These are phyloP conservation scores for Botrytis sinoallii DNA, from an alignment of 2,329 filamentous ascomycete genomes.

Conservation along the genomic window DNA sequence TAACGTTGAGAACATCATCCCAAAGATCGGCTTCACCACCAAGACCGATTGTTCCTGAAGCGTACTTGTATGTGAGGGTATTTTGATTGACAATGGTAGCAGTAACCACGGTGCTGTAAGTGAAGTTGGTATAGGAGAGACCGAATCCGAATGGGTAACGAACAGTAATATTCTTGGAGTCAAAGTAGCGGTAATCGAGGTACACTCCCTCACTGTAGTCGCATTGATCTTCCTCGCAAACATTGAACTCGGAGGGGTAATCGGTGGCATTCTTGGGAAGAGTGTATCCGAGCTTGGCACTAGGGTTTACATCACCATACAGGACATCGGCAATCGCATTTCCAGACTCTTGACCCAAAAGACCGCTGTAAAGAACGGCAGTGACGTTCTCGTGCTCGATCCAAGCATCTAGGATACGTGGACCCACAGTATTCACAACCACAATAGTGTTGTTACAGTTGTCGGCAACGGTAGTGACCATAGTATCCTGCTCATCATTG, in stretches of 20 bases:
- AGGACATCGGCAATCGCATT: neutral
- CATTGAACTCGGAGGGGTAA: neutral
- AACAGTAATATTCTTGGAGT: neutral
- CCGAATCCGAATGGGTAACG: neutral
- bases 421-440: slow-evolving; percentile 60
- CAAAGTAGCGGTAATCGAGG: neutral
- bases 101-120: neutral
- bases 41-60: neutral
- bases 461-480: slow-evolving; percentile 52
- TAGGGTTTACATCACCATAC: neutral
- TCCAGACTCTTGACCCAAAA: slow-evolving; percentile 54
- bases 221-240: neutral
- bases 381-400: slow-evolving; percentile 58
- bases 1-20: neutral
- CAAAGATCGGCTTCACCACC: neutral
- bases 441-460: slow-evolving; percentile 61
- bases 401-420: slow-evolving; percentile 57
- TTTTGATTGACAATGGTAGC: neutral
- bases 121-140: neutral
- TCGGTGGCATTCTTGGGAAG: neutral
- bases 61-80: neutral
- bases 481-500: slow-evolving; percentile 25
- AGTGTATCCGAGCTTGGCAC: neutral
- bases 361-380: slow-evolving; percentile 58
- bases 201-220: neutral